Base-by-base conservation (phyloP, 2,329 filamentous ascomycete genomes). In the Pestalotiopsis sp. region DNA sequence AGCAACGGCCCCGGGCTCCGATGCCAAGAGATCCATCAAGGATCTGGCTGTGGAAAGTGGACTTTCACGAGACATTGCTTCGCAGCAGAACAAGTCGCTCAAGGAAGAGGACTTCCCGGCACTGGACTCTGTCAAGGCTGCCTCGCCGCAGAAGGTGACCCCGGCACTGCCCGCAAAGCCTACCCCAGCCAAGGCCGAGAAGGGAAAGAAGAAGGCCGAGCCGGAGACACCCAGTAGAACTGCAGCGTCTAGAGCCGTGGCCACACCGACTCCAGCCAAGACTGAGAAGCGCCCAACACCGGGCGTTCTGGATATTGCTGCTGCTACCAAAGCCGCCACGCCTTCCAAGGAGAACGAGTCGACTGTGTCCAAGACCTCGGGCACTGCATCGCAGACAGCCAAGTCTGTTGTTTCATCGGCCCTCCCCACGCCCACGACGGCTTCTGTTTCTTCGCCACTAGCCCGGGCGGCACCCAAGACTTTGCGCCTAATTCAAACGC, bases 401-500 rank as follows among this genome's bases (percentile, higher is more conserved):
- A 76, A 76, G 36, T 72, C 78, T 3, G 72, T 74, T 23, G 74
- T 80, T 25, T 27, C 49, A 3, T 79, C 83, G 17, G 82, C 83
- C 1, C 87, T 89, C 69, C 85, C 88, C 20, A 81, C 84, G 0
- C 76, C 78, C 3, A 79, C 77, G 11, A 80, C 82, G 20, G 81
- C 85, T 39, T 86, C 85, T 5, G 81, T 85, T 2, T 85, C 86
- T 57, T 87, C 89, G 17, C 88, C 88, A 0, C 73, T 84, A 4
- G 76, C 83, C 17, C 84, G 86, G 63, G 81, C 83, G 4, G 86
- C 82, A 0, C 87, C 91, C 0, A 91, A 91, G 76, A 93, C 91
- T 1, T 78, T 94, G 45, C 86, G 92, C n/a, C 85, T 94, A 7
- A 84, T 92, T n/a, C 84, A 90, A 23, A 90, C 89, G 0, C 87